Conservation (phyloP, 495 filamentous ascomycete genomes). For the Articulospora tetracladia region DNA sequence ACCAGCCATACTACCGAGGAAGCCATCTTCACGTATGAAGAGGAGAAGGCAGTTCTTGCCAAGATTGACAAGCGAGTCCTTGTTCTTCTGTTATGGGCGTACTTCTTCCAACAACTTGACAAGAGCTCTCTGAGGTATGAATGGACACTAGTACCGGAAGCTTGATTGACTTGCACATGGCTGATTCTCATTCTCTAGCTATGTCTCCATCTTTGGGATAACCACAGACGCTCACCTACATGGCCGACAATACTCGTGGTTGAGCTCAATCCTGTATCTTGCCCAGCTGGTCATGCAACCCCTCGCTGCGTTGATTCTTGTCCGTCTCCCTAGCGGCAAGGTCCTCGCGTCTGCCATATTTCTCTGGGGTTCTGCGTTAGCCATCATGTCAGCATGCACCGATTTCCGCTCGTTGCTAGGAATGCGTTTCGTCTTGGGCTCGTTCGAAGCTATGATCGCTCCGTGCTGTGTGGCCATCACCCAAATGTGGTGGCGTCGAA, state of each 20-base stretch:
- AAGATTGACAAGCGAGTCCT: too few relatives aligned
- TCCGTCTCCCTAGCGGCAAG: conserved; percentile 53
- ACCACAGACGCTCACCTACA: background rate
- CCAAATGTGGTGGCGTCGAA: conserved; percentile 58
- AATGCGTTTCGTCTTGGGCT: conserved; percentile 40
- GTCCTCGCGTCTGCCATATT: conserved; percentile 54
- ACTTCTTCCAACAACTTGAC: too few relatives aligned
- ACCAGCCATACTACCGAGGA: too few relatives aligned
- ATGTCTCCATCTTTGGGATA: conserved; percentile 2
- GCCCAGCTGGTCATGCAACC: background rate
- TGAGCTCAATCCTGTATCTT: background rate
- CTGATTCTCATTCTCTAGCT: too few relatives aligned
- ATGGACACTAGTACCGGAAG: too few relatives aligned
- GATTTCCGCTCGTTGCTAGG: conserved; percentile 43
- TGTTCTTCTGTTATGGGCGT: too few relatives aligned
- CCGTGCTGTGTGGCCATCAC: conserved; percentile 59
- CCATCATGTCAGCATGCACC: conserved; percentile 46
- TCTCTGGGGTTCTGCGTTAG: conserved; percentile 53
- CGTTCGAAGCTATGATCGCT: conserved; percentile 37
- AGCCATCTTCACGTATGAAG: too few relatives aligned
- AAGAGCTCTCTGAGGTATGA: too few relatives aligned
- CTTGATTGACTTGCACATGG: too few relatives aligned
- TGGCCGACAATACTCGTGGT: background rate
- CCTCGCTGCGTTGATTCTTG: conserved; percentile 33
- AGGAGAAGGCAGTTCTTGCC: too few relatives aligned